Base-by-base conservation (phyloP, 306 rosid genomes). In the Cucumis hystrix region DNA sequence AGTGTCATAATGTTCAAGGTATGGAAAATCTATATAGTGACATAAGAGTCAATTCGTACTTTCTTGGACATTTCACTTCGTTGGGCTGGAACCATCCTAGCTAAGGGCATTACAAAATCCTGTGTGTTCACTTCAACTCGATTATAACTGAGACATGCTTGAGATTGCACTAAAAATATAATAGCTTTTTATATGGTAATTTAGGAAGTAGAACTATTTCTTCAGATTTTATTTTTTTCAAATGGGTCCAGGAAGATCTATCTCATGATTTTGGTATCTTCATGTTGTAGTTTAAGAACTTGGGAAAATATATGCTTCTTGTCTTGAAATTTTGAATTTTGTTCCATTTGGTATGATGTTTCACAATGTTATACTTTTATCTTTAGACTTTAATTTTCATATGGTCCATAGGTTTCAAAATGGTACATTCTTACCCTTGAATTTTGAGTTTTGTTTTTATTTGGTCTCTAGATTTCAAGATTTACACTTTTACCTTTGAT, bases 1-100 rank as follows among this genome's bases (percentile, higher is more conserved):
- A 93, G 95, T 76, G 87, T 91, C 79, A 93, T 91, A 79, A 91
- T 93, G 98, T 93, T 93, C 70, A 93, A 93, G 98, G 98, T 93
- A 90, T 35, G 39, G 2, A 74, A 68, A 33, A 47, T 69, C 39
- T 21, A 5, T 47, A 47, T 47, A 47, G 6, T 47, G 5, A 47
- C 54, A 47, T 5, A 47, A 47, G 4, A 47, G 5, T 47, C 16
- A 47, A 12, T 0, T 47, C 6, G 3, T 47, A 1, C 0, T 47
- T 12, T 12, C 1, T 12, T 47, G 54, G 54, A 47, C 54, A 47
- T 47, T 47, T 47, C 54, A 47, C 16, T 47, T 47, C 54, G 1
- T 47, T 47, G 54, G 54, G 54, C 17, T 47, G 30, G 63, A 58
- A n/a, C 15, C 63, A 58, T 14, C 63, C 30, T 58, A 58, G 63